phyloP scores from a whole-genome alignment of 768 basidiomycete genomes.

The Sutorius australiensis region DNA sequence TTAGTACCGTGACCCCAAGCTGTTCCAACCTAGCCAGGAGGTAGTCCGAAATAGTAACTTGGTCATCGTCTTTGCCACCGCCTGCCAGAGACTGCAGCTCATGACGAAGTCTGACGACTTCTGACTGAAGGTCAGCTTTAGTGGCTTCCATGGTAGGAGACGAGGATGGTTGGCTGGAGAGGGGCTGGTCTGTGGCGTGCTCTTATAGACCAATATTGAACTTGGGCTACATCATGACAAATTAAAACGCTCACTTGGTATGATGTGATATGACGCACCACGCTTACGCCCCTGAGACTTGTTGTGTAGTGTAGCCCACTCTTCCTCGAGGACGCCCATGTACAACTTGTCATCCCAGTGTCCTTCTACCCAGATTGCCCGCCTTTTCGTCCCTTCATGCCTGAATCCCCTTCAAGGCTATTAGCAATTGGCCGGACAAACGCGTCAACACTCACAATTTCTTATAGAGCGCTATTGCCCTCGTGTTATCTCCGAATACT shows the following conservation, averaged over 20 bases:
- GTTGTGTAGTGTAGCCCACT: conserved; percentile 7
- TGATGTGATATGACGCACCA: background rate
- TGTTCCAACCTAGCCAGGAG: conserved; percentile 61
- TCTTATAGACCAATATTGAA: background rate
- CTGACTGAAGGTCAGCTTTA: conserved; percentile 35
- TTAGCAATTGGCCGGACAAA: background rate
- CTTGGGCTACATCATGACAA: too few relatives aligned
- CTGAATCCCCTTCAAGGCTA: conserved; percentile 28
- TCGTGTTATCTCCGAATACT: conserved; percentile 17
- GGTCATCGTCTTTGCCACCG: conserved; percentile 32
- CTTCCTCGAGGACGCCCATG: conserved; percentile 23
- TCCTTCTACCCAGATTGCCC: conserved; percentile 29
- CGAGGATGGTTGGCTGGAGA: background rate
- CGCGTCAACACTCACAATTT: conserved; percentile 24
- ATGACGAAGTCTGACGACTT: conserved; percentile 45
- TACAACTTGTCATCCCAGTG: conserved; percentile 31
- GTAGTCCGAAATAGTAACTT: conserved; percentile 55
- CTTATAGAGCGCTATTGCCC: conserved; percentile 25
- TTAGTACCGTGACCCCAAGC: conserved; percentile 53
- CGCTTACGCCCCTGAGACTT: background rate
- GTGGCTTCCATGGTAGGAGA: conserved; percentile 16
- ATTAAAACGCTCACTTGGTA: background rate
- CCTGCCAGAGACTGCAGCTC: conserved; percentile 42
- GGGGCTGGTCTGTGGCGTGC: background rate
- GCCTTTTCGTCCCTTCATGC: conserved; percentile 31